phyloP scores from a whole-genome alignment of 257 asterid genomes.

The Jasminum sambac region DNA sequence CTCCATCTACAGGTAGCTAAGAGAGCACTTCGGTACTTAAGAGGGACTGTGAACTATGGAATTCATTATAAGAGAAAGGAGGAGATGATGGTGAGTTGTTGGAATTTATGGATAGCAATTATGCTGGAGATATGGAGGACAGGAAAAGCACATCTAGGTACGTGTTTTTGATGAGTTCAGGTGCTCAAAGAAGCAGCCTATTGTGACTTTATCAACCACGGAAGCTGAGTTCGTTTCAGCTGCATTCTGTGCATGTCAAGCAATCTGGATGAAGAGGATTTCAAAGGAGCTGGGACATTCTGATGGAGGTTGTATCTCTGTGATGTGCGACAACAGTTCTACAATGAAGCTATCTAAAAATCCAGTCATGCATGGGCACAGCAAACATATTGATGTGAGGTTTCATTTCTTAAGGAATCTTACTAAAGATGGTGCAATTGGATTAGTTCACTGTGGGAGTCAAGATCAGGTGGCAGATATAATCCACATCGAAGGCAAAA shows the following conservation, averaged over 20 bases:
- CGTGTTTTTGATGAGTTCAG: too few species aligned
- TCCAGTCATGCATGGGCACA: too few species aligned
- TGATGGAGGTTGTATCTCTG: too few species aligned
- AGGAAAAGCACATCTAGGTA: too few species aligned
- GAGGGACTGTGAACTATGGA: slow-evolving; percentile 1
- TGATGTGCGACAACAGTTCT: too few species aligned
- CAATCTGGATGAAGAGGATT: neutral
- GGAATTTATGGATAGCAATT: neutral
- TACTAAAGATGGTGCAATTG: neutral
- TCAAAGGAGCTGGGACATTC: neutral
- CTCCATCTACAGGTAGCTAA: slow-evolving; percentile 1
- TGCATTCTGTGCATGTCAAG: too few species aligned
- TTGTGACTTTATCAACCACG: too few species aligned
- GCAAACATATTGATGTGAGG: neutral
- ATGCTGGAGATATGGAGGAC: neutral
- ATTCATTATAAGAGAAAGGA: slow-evolving; percentile 1
- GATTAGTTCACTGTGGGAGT: neutral
- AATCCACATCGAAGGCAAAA: too few species aligned
- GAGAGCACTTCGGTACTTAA: neutral
- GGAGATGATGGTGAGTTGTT: neutral
- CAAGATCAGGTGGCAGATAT: too few species aligned
- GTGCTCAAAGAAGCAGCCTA: too few species aligned
- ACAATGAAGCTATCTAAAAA: too few species aligned
- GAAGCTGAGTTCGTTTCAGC: too few species aligned
- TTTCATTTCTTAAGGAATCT: neutral